phyloP scores from a whole-genome alignment of 2,329 filamentous ascomycete species.

The Fusarium floridanum region DNA sequence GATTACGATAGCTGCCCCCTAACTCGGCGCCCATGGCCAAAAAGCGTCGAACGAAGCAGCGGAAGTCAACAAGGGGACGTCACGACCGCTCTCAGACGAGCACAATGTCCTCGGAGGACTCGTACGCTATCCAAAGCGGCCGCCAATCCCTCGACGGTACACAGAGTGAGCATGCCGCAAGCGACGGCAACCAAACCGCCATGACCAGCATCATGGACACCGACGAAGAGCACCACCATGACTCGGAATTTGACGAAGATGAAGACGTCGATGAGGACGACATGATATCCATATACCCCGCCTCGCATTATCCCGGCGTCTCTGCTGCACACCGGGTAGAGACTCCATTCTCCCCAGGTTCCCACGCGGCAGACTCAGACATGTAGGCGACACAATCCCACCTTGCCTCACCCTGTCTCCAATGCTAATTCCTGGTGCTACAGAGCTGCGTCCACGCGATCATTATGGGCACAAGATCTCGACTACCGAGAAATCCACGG shows the following conservation, averaged over 20 bases:
- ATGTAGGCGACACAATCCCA: constrained; percentile 53
- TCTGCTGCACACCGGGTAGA: constrained; percentile 52
- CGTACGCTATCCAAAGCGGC: constrained; percentile 44
- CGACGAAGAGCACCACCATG: constrained; percentile 49
- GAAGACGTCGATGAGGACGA: constrained; percentile 51
- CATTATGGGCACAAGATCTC: constrained; percentile 64
- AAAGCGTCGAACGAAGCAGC: constrained; percentile 48
- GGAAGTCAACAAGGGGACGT: constrained; percentile 42
- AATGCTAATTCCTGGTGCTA: neutral
- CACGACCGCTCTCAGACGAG: constrained; percentile 43
- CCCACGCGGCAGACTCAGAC: constrained; percentile 44
- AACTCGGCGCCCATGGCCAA: constrained; percentile 51
- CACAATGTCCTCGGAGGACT: constrained; percentile 52
- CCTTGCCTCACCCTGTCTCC: neutral
- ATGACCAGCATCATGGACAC: constrained; percentile 55
- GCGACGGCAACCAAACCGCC: constrained; percentile 52
- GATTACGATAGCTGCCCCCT: constrained; percentile 37
- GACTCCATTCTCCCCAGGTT: constrained; percentile 51
- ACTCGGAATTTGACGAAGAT: constrained; percentile 41
- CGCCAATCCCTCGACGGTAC: constrained; percentile 52
- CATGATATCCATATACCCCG: constrained; percentile 59
- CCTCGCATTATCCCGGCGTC: constrained; percentile 56
- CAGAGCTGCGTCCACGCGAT: constrained; percentile 61
- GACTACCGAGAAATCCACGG: constrained; percentile 71
- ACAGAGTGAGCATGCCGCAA: constrained; percentile 49